These are phyloP conservation scores for Globisporangium paroecandrum DNA, from an alignment of 352 stramenopile species.

Conservation along the genomic window DNA sequence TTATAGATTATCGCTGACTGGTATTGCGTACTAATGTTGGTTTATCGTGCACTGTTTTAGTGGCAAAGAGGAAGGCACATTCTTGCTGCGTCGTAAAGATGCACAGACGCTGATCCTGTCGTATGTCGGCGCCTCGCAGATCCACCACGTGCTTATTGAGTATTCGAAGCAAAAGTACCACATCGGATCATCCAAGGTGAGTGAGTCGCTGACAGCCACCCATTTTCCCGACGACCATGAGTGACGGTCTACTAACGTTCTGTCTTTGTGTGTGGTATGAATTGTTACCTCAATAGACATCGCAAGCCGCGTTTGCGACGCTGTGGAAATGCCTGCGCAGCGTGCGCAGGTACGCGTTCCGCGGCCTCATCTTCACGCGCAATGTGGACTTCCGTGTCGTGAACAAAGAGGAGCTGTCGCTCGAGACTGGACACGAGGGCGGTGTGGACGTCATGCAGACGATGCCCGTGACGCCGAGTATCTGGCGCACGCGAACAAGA, in stretches of 20 bases:
- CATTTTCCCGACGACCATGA: background rate
- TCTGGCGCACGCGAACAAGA: conserved; percentile 46
- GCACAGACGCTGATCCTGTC: conserved; percentile 80
- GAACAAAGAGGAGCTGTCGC: conserved; percentile 55
- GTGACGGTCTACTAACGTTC: background rate
- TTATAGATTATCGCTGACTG: background rate
- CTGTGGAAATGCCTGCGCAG: conserved; percentile 78
- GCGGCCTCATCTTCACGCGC: conserved; percentile 71
- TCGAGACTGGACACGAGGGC: conserved; percentile 34
- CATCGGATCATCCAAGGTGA: conserved; percentile 74
- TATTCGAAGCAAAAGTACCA: conserved; percentile 69
- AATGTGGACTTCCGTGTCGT: conserved; percentile 66
- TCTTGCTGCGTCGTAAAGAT: conserved; percentile 79
- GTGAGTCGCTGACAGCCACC: background rate
- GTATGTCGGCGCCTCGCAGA: conserved; percentile 56
- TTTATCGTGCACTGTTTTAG: conserved; percentile 10
- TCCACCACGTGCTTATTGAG: conserved; percentile 84
- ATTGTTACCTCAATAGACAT: conserved; percentile 26
- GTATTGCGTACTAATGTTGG: background rate
- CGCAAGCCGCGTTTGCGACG: conserved; percentile 55
- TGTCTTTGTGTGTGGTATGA: conserved; percentile 2
- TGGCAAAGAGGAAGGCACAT: conserved; percentile 64
- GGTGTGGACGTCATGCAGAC: conserved; percentile 21
- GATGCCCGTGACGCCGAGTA: conserved; percentile 26
- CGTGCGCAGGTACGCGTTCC: conserved; percentile 72